Evolutionary conservation across 2,329 filamentous ascomycete species (phyloP).

Genomic region (Aureobasidium subglaciale): DNA sequence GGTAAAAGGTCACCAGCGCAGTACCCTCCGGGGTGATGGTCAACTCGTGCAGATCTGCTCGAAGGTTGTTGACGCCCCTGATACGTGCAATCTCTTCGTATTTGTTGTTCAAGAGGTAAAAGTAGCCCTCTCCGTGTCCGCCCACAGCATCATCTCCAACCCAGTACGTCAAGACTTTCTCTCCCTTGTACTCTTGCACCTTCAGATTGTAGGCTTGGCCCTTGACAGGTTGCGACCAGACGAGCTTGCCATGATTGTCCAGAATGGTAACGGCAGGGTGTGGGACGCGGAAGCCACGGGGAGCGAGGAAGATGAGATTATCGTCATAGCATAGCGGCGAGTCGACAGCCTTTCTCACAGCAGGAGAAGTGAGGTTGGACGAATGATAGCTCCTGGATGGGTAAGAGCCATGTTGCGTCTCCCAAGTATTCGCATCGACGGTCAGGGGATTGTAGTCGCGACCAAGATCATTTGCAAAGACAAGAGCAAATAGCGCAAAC

Average conservation of each 20-base stretch:
- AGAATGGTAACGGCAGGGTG: constrained; percentile 6
- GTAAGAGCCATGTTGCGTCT: constrained; percentile 4
- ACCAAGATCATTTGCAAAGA: constrained; percentile 5
- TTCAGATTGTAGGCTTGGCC: constrained; percentile 41
- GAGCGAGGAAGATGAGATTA: constrained; percentile 12
- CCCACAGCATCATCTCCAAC: constrained; percentile 40
- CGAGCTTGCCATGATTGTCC: constrained; percentile 13
- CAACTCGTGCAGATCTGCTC: constrained; percentile 38
- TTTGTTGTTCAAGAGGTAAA: constrained; percentile 36
- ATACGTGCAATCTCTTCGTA: constrained; percentile 33
- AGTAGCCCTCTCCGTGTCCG: constrained; percentile 41
- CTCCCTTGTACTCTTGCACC: constrained; percentile 38
- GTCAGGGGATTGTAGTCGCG: not conserved
- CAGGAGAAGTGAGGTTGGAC: constrained; percentile 13
- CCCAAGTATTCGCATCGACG: not conserved
- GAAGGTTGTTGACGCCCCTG: constrained; percentile 30
- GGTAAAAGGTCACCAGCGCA: constrained; percentile 14
- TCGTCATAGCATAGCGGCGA: constrained; percentile 15
- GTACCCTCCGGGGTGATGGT: constrained; percentile 32
- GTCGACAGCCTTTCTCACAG: constrained; percentile 9
- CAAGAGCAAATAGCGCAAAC: not conserved
- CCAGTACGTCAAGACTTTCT: constrained; percentile 45
- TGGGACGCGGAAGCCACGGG: not conserved
- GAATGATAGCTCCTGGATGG: constrained; percentile 11
- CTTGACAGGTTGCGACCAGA: constrained; percentile 10